Percentiles rank a stretch among this genome's conserved stretches.
These are phyloP conservation scores for Sphagnum fallax DNA, from an alignment of 228 moss, liverwort and hornwort species.

Conservation along the genomic window DNA sequence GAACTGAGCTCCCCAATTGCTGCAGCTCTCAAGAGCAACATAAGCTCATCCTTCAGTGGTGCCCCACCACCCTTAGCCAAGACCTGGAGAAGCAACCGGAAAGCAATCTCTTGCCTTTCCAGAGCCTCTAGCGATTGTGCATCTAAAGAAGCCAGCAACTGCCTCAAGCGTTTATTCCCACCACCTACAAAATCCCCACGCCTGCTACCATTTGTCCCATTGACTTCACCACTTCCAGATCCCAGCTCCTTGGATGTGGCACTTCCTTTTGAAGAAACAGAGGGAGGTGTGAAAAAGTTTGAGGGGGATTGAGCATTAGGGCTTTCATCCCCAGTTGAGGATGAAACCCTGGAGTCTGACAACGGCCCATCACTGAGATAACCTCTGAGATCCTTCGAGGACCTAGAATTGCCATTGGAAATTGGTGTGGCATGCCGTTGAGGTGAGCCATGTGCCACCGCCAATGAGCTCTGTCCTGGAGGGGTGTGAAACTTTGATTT, in stretches of 20 bases:
- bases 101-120: constrained; percentile 59
- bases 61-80: constrained; percentile 16
- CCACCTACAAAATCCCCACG: constrained; percentile 21
- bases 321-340: constrained; percentile 8
- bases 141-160: constrained; percentile 39
- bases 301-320: constrained; percentile 22
- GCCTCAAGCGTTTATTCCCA: constrained; percentile 21
- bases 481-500: constrained; percentile 5
- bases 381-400: constrained; percentile 5
- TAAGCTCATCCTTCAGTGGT: constrained; percentile 22
- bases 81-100: constrained; percentile 51
- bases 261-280: constrained; percentile 44
- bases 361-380: constrained; percentile 23
- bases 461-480: constrained; percentile 1
- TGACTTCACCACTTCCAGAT: constrained; percentile 9
- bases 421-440: no score
- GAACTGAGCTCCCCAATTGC: constrained; percentile 52
- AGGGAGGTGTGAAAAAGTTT: constrained; percentile 25
- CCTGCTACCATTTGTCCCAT: constrained; percentile 16
- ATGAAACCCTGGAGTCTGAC: constrained; percentile 10
- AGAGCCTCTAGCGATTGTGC: constrained; percentile 40
- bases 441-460: neutral
- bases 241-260: constrained; percentile 3
- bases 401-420: neutral
- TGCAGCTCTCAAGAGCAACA: constrained; percentile 42